These are phyloP conservation scores for Digitaria exilis DNA, from an alignment of 202 grass and related monocot genomes.

Conservation along the genomic window DNA sequence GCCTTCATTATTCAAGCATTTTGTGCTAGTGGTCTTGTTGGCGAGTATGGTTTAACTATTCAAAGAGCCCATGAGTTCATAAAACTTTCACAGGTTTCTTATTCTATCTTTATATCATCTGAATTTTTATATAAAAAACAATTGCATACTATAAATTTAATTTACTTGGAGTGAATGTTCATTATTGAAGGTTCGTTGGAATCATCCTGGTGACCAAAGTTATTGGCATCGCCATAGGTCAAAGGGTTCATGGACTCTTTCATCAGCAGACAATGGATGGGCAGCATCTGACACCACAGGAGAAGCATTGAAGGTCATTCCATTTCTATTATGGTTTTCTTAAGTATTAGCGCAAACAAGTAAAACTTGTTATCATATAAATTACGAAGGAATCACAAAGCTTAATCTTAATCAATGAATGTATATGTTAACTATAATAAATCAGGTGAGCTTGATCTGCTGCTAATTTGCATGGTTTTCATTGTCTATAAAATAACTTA, in stretches of 20 bases:
- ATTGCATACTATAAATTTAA: background rate
- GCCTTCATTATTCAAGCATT: constrained; percentile 60
- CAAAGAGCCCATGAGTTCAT: constrained; percentile 34
- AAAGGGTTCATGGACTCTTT: too few species aligned
- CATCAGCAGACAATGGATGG: too few species aligned
- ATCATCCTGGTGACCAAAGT: too few species aligned
- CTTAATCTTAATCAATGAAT: background rate
- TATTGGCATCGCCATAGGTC: too few species aligned
- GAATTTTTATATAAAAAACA: background rate
- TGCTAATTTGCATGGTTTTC: background rate
- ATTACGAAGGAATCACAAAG: background rate
- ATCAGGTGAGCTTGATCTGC: background rate
- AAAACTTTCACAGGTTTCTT: background rate
- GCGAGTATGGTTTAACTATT: constrained; percentile 46
- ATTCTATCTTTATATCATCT: too few species aligned
- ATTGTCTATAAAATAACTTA: background rate
- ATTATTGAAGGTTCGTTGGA: background rate
- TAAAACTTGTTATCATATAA: background rate
- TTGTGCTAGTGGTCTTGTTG: constrained; percentile 40
- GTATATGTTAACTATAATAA: background rate
- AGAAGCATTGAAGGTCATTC: too few species aligned
- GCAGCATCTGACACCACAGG: too few species aligned
- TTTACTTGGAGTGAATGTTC: background rate
- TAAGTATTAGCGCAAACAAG: background rate
- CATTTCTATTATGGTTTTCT: background rate